These are phyloP conservation scores for Debaryomycetaceae sp. DNA, from an alignment of 1,139 yeast genomes.

Conservation along the genomic window DNA sequence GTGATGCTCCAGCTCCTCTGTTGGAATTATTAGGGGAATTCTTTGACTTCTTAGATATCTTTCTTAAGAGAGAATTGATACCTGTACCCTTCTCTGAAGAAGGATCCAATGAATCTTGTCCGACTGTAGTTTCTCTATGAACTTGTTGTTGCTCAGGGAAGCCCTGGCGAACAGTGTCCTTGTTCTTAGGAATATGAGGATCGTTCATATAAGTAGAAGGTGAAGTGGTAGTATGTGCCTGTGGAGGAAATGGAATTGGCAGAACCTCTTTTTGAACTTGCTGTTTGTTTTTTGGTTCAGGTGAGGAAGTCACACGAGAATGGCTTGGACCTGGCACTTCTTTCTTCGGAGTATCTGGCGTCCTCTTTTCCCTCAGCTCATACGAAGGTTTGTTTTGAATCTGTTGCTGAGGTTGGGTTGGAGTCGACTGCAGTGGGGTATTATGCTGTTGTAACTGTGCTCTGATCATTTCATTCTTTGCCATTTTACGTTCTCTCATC, in stretches of 20 bases:
- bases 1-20: constrained; percentile 4
- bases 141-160: constrained; percentile 35
- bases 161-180: constrained; percentile 18
- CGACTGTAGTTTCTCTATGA: constrained; percentile 19
- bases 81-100: constrained; percentile 26
- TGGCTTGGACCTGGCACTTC: constrained; percentile 2
- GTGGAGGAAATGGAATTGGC: constrained; percentile 54
- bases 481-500: constrained; percentile 66
- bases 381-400: constrained; percentile 7
- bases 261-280: constrained; percentile 18
- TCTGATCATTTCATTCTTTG: constrained; percentile 48
- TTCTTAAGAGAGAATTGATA: constrained; percentile 37
- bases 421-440: constrained; percentile 8
- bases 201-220: constrained; percentile 14
- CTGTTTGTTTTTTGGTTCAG: neutral
- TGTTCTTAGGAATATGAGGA: constrained; percentile 14
- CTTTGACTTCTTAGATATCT: constrained; percentile 35
- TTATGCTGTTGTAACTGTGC: constrained; percentile 21
- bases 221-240: constrained; percentile 57
- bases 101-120: constrained; percentile 33
- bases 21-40: constrained; percentile 11
- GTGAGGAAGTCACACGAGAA: neutral
- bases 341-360: neutral
- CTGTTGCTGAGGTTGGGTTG: constrained; percentile 8
- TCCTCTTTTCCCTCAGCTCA: neutral